Evolutionary conservation across 331 rosid species (phyloP).

Genomic region (Spiraea crenata): DNA sequence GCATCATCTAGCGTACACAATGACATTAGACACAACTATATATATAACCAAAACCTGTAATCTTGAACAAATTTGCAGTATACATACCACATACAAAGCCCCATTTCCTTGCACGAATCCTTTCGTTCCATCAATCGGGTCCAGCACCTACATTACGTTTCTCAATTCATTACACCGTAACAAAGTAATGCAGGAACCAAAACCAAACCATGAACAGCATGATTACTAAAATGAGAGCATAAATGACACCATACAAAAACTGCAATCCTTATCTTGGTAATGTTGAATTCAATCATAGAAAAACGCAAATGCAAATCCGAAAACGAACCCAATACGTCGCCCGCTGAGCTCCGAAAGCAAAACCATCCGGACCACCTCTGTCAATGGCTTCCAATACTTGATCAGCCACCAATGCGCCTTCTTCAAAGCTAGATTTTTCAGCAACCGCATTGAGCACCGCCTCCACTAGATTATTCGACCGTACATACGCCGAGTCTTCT

Average conservation of each 20-base stretch:
- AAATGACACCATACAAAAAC: slow-evolving; percentile 9
- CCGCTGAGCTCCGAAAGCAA: slow-evolving; percentile 58
- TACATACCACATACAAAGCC: slow-evolving; percentile 70
- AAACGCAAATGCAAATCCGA: slow-evolving; percentile 10
- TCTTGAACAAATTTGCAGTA: neutral
- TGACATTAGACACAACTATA: neutral
- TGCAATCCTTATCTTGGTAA: neutral
- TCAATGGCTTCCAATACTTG: slow-evolving; percentile 76
- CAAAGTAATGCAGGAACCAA: slow-evolving; percentile 18
- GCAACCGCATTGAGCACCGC: slow-evolving; percentile 54
- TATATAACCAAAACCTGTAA: neutral
- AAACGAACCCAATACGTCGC: slow-evolving; percentile 91
- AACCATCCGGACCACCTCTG: slow-evolving; percentile 75
- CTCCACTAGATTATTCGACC: slow-evolving; percentile 53
- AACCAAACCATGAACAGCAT: neutral
- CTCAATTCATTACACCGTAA: slow-evolving; percentile 9
- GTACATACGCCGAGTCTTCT: slow-evolving; percentile 81
- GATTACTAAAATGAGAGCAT: neutral
- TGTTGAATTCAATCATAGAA: neutral
- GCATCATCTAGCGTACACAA: neutral
- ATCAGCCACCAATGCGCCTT: slow-evolving; percentile 46
- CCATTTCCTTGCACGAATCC: slow-evolving; percentile 64
- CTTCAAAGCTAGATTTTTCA: slow-evolving; percentile 34
- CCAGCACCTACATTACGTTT: slow-evolving; percentile 65
- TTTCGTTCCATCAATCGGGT: slow-evolving; percentile 89